Evolutionary conservation across 768 basidiomycete genomes (phyloP), one percentile per base, ranked within the genome.

Genomic region (Chalciporus piperatus): DNA sequence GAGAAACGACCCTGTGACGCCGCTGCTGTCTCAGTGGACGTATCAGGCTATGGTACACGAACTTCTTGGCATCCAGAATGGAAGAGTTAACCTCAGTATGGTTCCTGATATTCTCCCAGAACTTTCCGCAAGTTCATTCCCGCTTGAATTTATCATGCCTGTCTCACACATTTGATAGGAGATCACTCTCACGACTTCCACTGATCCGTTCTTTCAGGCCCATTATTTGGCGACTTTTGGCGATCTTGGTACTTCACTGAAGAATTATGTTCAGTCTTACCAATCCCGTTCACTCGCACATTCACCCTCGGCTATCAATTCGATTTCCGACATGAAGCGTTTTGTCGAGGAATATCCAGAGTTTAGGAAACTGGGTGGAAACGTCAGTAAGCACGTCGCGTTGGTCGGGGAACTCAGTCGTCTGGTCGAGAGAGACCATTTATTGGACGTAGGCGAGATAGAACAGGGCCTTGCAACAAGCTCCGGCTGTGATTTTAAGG

Each of bases 11-110:
- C 97, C 97, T 3, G 92, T 98, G 6, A 98, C 97, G 0, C 97
- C 97, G 4, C 72, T 98, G 33, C 77, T 98, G 27, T 92, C 92
- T 3, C 97, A 98, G 70, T 98, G 97, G 97, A 98, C 97, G 22
- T 98, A 98, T 72, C 96, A 98, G 67, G 97, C 96, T 1, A 98
- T 98, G 95, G 97, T 98, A 0, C 97, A 99, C 62, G 97, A 98
- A 66, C 75, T 97, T 13, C 72, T 98, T 7, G 88, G 90, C 2
- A 97, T 99, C 41, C 85, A 89, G 55, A 98, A 98, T 64, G 96
- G 96, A 17, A 80, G 97, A 51, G 94, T 98, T 4, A 85, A 92
- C 63, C 70, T 96, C 41, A 82, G 80, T 55, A 72, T 82, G 54
- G 92, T 95, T 32, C 92, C 92, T 13, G 94, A 92, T 58, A 87